phyloP scores from a whole-genome alignment of 2,329 filamentous ascomycete genomes.

The Didymellaceae sp. region DNA sequence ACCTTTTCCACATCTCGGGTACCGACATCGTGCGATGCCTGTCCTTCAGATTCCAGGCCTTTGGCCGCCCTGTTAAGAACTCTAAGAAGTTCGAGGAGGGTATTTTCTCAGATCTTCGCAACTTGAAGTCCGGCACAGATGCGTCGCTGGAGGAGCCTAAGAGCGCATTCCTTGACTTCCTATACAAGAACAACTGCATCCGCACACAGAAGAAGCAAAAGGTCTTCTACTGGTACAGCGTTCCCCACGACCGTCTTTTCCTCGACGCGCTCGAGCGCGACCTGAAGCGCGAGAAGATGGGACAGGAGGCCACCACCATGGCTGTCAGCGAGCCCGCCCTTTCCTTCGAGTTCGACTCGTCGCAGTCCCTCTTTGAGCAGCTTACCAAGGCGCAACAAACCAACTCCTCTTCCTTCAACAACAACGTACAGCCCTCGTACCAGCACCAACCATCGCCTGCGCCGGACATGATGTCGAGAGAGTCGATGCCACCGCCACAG shows the following conservation, averaged over 20 bases:
- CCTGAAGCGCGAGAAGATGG: conserved; percentile 99
- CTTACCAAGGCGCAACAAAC: conserved; percentile 99
- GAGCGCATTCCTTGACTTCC: conserved; percentile 95
- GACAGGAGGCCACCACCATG: conserved; percentile 94
- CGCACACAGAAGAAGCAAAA: conserved; percentile 99
- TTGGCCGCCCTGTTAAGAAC: conserved; percentile 97
- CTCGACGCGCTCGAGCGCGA: conserved; percentile 97
- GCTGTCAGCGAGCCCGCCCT: conserved; percentile 96
- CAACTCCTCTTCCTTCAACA: conserved; percentile 95
- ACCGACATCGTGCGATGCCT: conserved; percentile 98
- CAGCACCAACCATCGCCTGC: conserved; percentile 55
- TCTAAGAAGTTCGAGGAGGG: conserved; percentile 99
- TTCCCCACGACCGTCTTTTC: conserved; percentile 96
- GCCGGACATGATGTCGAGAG: conserved; percentile 86
- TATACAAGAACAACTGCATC: conserved; percentile 99
- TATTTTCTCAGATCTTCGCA: conserved; percentile 97
- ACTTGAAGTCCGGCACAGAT: conserved; percentile 97
- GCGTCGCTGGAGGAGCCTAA: conserved; percentile 98
- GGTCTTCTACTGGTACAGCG: conserved; percentile 99
- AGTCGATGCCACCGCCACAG: conserved; percentile 90
- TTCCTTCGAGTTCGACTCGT: conserved; percentile 99
- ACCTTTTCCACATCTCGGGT: conserved; percentile 98
- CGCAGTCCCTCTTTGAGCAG: conserved; percentile 98
- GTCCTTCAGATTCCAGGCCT: conserved; percentile 97
- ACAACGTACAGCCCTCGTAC: conserved; percentile 64